Conservation (phyloP, 148 eudicot species). For the Silene conica region DNA sequence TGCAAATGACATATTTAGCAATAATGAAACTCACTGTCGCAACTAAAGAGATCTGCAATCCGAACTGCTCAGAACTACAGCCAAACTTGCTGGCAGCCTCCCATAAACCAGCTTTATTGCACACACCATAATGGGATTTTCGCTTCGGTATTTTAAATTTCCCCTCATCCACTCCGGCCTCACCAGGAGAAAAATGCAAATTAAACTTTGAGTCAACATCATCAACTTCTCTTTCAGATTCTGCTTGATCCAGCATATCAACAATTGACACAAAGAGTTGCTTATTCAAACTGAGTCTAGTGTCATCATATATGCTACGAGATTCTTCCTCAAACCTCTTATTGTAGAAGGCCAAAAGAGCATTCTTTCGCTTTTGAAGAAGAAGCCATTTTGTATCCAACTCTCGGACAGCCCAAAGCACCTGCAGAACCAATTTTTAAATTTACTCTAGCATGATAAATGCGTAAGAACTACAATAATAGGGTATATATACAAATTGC, state of each 20-base stretch:
- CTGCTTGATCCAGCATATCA: constrained; percentile 68
- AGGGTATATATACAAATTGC: not conserved
- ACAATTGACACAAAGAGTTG: constrained; percentile 68
- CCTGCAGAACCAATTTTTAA: constrained; percentile 42
- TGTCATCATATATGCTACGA: constrained; percentile 67
- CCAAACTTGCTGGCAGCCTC: constrained; percentile 90
- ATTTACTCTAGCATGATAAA: not conserved
- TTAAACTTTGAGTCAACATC: constrained; percentile 92
- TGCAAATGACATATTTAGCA: not conserved
- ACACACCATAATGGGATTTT: constrained; percentile 68
- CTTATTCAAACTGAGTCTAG: constrained; percentile 62
- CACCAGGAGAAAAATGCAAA: constrained; percentile 93
- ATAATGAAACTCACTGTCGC: constrained; percentile 38
- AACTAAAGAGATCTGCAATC: constrained; percentile 70
- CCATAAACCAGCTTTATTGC: constrained; percentile 94
- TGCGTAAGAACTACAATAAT: constrained; percentile 2
- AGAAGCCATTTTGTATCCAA: constrained; percentile 93
- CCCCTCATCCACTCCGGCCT: constrained; percentile 82
- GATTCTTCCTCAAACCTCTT: constrained; percentile 90
- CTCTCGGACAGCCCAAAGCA: constrained; percentile 84
- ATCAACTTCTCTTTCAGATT: constrained; percentile 93
- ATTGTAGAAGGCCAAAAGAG: constrained; percentile 62
- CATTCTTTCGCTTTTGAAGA: constrained; percentile 89
- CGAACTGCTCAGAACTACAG: constrained; percentile 95
- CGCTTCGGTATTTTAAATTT: constrained; percentile 82